Percentiles rank a stretch among this genome's conserved stretches.
Evolutionary conservation across 2,329 filamentous ascomycete species (phyloP).

Genomic region (Pseudocercospora musae): DNA sequence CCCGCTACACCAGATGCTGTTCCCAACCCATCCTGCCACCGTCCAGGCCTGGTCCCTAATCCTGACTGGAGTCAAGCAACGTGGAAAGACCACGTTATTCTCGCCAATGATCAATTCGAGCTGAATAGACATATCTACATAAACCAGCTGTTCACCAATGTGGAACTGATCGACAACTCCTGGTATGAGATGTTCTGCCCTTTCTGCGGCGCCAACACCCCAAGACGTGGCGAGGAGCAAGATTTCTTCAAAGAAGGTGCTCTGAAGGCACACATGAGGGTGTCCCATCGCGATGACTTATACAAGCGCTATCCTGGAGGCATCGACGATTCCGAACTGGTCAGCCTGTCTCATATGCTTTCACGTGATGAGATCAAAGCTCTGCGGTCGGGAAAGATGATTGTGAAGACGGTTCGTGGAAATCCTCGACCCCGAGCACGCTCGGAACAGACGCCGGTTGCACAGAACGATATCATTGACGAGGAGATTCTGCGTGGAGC

Average conservation of each 20-base stretch:
- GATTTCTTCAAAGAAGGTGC: not conserved
- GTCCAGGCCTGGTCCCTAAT: not conserved
- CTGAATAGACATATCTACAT: not conserved
- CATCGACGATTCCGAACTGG: not conserved
- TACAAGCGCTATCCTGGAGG: not conserved
- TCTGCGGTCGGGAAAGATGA: not conserved
- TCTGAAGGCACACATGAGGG: not conserved
- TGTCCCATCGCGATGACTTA: not conserved
- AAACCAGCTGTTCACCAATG: not conserved
- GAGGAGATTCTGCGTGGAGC: not conserved
- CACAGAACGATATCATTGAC: not conserved
- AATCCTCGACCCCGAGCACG: too few species aligned
- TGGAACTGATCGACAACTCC: not conserved
- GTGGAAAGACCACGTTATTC: not conserved
- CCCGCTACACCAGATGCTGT: too few species aligned
- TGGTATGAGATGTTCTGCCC: not conserved
- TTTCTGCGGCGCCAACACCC: not conserved
- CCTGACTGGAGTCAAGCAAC: not conserved
- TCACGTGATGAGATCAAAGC: not conserved
- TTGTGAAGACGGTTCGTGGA: too few species aligned
- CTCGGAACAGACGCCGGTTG: too few species aligned
- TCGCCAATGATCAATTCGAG: not conserved
- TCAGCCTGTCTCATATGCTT: not conserved
- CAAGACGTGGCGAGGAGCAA: not conserved
- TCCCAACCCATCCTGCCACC: not conserved